These are phyloP conservation scores for Teunomyces barrocoloradensis DNA, from an alignment of 805 yeast species.

Conservation along the genomic window DNA sequence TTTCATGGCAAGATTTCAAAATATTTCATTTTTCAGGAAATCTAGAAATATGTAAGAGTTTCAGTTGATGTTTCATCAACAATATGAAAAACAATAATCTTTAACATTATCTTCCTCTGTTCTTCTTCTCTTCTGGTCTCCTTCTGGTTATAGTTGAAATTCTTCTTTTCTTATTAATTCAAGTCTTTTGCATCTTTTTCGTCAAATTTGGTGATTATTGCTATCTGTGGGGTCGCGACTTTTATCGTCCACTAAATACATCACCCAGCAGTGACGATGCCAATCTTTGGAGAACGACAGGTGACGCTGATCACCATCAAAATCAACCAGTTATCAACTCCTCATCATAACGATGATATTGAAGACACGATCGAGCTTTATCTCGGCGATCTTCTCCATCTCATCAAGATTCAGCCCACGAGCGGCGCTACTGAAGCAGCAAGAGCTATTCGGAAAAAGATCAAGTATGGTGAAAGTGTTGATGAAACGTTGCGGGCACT, in stretches of 20 bases:
- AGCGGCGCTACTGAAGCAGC: slow-evolving; percentile 71
- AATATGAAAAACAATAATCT: too few relatives aligned
- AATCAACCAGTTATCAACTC: slow-evolving; percentile 49
- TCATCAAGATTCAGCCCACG: slow-evolving; percentile 37
- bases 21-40: too few relatives aligned
- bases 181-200: too few relatives aligned
- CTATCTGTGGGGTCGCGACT: neutral
- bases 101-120: too few relatives aligned
- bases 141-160: too few relatives aligned
- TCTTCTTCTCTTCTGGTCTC: too few relatives aligned
- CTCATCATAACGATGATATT: slow-evolving; percentile 39
- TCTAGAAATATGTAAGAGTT: too few relatives aligned
- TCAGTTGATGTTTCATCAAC: too few relatives aligned
- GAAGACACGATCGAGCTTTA: slow-evolving; percentile 39
- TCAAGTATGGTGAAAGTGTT: slow-evolving; percentile 72
- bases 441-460: slow-evolving; percentile 79
- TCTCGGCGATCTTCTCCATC: slow-evolving; percentile 56
- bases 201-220: neutral
- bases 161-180: too few relatives aligned
- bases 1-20: neutral
- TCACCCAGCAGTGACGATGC: slow-evolving; percentile 15
- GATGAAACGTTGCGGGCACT: slow-evolving; percentile 68
- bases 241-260: neutral
- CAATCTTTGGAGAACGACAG: slow-evolving; percentile 58
- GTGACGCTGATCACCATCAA: slow-evolving; percentile 68